These are phyloP conservation scores for Musa troglodytarum DNA, from an alignment of 176 grass and related monocot genomes.

Conservation along the genomic window DNA sequence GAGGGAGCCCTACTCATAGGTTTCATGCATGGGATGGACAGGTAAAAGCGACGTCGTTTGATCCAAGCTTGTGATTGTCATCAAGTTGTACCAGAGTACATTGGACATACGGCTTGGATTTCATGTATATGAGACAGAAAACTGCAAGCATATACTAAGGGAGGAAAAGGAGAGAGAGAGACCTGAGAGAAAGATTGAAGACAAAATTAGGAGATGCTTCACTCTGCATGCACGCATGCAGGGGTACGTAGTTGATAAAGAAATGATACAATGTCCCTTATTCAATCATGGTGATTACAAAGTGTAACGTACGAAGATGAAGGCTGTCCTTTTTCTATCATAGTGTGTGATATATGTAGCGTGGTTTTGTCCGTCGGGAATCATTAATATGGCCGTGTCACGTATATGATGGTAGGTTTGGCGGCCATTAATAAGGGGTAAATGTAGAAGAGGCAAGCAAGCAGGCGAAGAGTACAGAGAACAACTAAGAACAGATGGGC, in stretches of 20 bases:
- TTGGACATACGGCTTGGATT: neutral
- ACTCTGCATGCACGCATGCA: too few species aligned
- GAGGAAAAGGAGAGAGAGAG: neutral
- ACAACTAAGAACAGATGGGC: neutral
- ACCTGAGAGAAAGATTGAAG: neutral
- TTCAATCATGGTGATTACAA: too few species aligned
- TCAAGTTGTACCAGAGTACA: slow-evolving; percentile 28
- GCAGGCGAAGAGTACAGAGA: neutral
- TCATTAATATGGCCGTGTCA: too few species aligned
- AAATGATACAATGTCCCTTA: too few species aligned
- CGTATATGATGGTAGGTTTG: too few species aligned
- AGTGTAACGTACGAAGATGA: too few species aligned
- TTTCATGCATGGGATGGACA: slow-evolving; percentile 84
- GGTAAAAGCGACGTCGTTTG: slow-evolving; percentile 59
- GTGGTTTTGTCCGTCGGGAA: too few species aligned
- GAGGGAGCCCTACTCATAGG: slow-evolving; percentile 29
- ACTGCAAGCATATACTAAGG: neutral
- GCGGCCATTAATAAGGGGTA: too few species aligned
- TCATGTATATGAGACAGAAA: neutral
- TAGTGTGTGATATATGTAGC: too few species aligned
- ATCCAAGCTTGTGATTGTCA: slow-evolving; percentile 91
- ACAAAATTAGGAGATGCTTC: neutral
- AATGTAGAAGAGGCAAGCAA: too few species aligned
- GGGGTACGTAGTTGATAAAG: too few species aligned
- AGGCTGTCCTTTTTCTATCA: too few species aligned